Base-by-base conservation (phyloP, 768 basidiomycete genomes). In the Panus rudis region DNA sequence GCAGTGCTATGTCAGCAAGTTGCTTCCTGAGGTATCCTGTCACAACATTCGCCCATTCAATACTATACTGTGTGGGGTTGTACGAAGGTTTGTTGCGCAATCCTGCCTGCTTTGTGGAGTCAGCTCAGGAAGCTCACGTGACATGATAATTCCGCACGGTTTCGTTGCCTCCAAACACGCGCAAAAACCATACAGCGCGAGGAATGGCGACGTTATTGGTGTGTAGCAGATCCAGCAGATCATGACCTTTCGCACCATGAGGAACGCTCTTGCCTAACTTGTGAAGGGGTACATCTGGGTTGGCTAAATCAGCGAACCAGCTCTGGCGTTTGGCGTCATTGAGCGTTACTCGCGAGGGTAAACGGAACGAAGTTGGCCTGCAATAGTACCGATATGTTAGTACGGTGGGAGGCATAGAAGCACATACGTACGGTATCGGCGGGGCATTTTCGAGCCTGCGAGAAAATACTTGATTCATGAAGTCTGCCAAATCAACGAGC, bases 161-260 rank as follows among this genome's bases (percentile, higher is more conserved):
- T 63, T 92, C 90, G 52, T 91, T 90, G 16, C 83, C 87, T 20
- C 90, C 90, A 53, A 90, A 78, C 3, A 90, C 87, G 16, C 89
- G 76, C 21, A 92, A 68, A 57, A 91, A 86, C 90, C 90, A 92
- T 6, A 91, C 78, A 3, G 90, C 90, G 34, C 90, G 74, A 2
- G 83, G 72, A 25, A 89, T 83, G 5, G 82, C 83, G 21, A 92
- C 84, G 44, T 81, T 75, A 42, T 88, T 79, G 5, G 71, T 68
- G 42, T 91, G 84, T 23, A 92, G 63, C 32, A 91, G 66, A 47
- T 92, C 89, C 39, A 92, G 66, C 22, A 92, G 71, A 53, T 90
- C 88, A 49, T 84, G 80, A 2, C 88, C 90, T 60, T 88, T 92
- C 4, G 82, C 82, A 0, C 86, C 86, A 55, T 92, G 86, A 2